Conservation (phyloP, 1,139 yeast species). For the Suhomyces yuchorum region DNA sequence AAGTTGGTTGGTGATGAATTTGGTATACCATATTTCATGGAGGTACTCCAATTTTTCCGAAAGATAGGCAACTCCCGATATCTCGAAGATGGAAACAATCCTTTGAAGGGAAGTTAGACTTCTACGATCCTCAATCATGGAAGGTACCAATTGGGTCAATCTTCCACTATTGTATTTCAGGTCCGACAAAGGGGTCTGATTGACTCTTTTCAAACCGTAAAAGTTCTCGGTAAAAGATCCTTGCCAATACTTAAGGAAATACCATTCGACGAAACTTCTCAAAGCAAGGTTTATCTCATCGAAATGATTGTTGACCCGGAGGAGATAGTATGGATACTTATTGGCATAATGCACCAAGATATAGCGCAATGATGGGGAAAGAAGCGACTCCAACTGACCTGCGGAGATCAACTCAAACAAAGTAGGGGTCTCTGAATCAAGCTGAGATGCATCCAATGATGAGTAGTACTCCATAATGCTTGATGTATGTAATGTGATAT, state of each 20-base stretch:
- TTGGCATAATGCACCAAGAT: constrained; percentile 81
- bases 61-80: constrained; percentile 69
- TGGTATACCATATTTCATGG: constrained; percentile 66
- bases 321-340: constrained; percentile 69
- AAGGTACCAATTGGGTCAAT: constrained; percentile 47
- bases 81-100: constrained; percentile 58
- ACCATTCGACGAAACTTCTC: constrained; percentile 73
- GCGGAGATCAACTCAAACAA: constrained; percentile 82
- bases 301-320: constrained; percentile 64
- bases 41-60: constrained; percentile 66
- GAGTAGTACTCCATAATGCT: constrained; percentile 75
- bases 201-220: constrained; percentile 79
- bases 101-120: constrained; percentile 58
- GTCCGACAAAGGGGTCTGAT: constrained; percentile 41
- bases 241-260: constrained; percentile 73
- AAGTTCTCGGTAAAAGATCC: constrained; percentile 90
- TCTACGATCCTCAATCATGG: constrained; percentile 56
- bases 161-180: constrained; percentile 34
- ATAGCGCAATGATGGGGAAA: constrained; percentile 83
- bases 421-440: constrained; percentile 78
- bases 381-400: constrained; percentile 70
- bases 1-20: constrained; percentile 52
- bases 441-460: constrained; percentile 71
- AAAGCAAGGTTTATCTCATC: constrained; percentile 72
- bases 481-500: constrained; percentile 38